Percentiles rank a stretch among this genome's conserved stretches.
phyloP scores from a whole-genome alignment of 139 green algal species.

The Haematococcus sp. region DNA sequence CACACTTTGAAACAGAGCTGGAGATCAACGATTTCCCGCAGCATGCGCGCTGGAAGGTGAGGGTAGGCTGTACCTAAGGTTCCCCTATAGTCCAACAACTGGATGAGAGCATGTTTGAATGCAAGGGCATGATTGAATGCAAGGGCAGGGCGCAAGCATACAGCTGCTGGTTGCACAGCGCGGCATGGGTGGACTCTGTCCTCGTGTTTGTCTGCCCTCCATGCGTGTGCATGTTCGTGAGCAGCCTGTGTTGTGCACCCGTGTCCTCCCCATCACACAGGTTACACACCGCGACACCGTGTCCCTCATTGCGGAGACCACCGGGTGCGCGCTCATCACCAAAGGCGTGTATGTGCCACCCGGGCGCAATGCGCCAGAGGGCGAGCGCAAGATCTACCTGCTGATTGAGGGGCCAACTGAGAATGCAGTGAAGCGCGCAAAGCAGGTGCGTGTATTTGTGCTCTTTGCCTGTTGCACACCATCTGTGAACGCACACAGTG shows the following conservation, averaged over 20 bases:
- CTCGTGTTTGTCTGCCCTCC: background rate
- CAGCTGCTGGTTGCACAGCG: too few relatives aligned
- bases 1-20: conserved; percentile 88
- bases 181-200: too few relatives aligned
- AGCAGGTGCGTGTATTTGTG: conserved; percentile 54
- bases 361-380: conserved; percentile 47
- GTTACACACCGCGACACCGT: conserved; percentile 93
- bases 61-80: background rate
- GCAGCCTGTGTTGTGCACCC: too few relatives aligned
- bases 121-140: background rate
- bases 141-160: background rate
- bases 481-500: background rate
- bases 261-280: conserved; percentile 51
- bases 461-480: background rate
- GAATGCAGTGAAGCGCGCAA: conserved; percentile 67
- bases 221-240: too few relatives aligned
- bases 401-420: conserved; percentile 85
- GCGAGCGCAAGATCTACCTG: conserved; percentile 93
- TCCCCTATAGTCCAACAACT: too few relatives aligned
- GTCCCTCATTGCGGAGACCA: conserved; percentile 80
- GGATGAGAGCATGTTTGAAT: background rate
- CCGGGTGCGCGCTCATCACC: conserved; percentile 84
- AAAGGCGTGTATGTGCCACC: conserved; percentile 75
- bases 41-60: conserved; percentile 86
- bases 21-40: conserved; percentile 99